Evolutionary conservation across 176 grass and related monocot genomes (phyloP).

Genomic region (Oryza glaberrima): DNA sequence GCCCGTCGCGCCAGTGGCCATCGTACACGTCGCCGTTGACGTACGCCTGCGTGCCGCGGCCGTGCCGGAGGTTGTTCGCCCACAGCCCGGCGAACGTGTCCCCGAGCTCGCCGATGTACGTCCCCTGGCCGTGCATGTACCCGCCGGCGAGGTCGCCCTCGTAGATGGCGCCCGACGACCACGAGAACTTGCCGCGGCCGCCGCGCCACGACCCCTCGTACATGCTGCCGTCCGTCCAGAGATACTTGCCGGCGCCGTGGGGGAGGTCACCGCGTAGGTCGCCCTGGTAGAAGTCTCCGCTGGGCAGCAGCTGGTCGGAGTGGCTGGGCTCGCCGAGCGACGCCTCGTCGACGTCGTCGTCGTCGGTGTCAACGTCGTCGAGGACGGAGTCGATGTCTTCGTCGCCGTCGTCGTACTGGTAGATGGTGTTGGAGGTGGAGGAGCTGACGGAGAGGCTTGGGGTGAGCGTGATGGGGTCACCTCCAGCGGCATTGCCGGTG

Average conservation of each 20-base stretch:
- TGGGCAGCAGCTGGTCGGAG: constrained; percentile 52
- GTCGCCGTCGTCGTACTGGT: constrained; percentile 36
- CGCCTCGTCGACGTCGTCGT: background rate
- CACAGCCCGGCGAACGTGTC: constrained; percentile 75
- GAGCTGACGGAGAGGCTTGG: constrained; percentile 38
- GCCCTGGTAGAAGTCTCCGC: constrained; percentile 77
- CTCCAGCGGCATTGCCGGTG: no score
- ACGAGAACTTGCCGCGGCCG: constrained; percentile 77
- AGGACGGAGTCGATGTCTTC: background rate
- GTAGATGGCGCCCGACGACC: constrained; percentile 78
- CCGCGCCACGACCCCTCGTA: constrained; percentile 72
- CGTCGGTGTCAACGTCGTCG: constrained; percentile 33
- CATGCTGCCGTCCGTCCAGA: constrained; percentile 87
- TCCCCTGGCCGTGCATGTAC: background rate
- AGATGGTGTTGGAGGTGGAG: constrained; percentile 44
- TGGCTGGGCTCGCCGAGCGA: constrained; percentile 38
- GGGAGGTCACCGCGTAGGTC: constrained; percentile 49
- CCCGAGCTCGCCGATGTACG: constrained; percentile 49
- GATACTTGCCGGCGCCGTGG: constrained; percentile 68
- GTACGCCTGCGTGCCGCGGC: constrained; percentile 49
- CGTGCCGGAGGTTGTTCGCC: constrained; percentile 69
- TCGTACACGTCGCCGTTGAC: constrained; percentile 45
- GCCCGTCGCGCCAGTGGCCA: constrained; percentile 49
- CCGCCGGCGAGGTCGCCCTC: constrained; percentile 51
- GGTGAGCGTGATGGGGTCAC: background rate